phyloP scores from a whole-genome alignment of 441 rosid genomes.

The Brassica hybrid region DNA sequence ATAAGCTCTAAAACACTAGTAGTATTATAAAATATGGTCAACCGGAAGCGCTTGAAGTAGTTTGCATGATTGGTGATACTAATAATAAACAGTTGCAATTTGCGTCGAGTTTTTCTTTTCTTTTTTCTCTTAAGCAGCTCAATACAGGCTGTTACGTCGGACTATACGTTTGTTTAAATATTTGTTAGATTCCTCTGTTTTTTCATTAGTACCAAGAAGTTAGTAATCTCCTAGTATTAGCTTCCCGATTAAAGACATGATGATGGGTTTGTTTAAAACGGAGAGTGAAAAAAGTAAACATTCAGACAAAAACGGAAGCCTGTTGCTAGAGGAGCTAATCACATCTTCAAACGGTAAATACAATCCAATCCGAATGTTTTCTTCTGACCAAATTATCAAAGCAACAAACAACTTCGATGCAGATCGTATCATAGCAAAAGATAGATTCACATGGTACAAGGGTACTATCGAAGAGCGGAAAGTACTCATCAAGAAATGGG shows the following conservation, averaged over 20 bases:
- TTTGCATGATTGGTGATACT: constrained; percentile 44
- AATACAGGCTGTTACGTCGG: background rate
- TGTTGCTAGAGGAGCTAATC: background rate
- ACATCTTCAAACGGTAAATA: background rate
- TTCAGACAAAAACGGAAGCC: background rate
- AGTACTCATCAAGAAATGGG: background rate
- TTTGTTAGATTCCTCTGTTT: background rate
- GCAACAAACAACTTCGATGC: background rate
- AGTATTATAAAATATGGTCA: too few relatives aligned
- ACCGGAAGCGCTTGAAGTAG: constrained; percentile 57
- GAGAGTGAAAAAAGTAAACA: background rate
- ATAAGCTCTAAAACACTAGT: too few relatives aligned
- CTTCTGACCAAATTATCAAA: background rate
- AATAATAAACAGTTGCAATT: background rate
- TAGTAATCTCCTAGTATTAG: background rate
- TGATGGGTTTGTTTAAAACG: background rate
- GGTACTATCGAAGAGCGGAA: background rate
- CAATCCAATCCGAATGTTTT: background rate
- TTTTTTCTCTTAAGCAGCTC: background rate
- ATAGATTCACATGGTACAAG: background rate
- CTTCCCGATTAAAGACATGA: background rate
- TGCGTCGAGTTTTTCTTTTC: background rate
- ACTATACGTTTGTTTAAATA: background rate
- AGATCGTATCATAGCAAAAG: background rate
- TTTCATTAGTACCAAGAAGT: background rate